Base-by-base conservation (phyloP, 2,329 filamentous ascomycete genomes). In the Microdochium paspali region DNA sequence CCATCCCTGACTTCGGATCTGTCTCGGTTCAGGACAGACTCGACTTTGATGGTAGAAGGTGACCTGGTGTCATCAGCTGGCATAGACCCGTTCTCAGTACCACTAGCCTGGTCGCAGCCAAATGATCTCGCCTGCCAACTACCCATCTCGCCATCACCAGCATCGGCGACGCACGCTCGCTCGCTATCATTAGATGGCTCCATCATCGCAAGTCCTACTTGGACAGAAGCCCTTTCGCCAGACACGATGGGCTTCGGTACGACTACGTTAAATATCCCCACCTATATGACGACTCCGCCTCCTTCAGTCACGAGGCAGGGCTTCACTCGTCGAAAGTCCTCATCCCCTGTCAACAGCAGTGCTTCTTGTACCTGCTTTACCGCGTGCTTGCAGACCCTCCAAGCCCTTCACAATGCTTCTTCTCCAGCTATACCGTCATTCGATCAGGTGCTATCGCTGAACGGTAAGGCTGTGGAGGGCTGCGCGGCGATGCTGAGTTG, bases 401-500 rank as follows among this genome's bases (percentile, higher is more conserved):
- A 73, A 47, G 66, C 67, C 7, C 61, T 76, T 5, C 71, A 74
- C 57, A 70, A 71, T 47, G 66, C 67, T 7, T 67, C 69, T 0
- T 61, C 61, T 3, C 65, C 66, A 1, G 53, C 59, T 1, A 52
- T 60, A 0, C 67, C 68, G 1, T 63, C 70, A 0, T 71, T 75
- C 47, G 71, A 74, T 45, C 53, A 68, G 2, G 66, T 74, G 3
- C 58, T 76, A 3, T 64, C 62, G 10, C 59, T 72, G 30, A 75
- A 73, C 54, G 65, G 68, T 21, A 71, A 68, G 49, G 73, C 73
- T 0, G 68, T 76, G 12, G 69, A 73, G 39, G 66, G 63, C n/a
- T 76, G 73, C 49, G 64, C 66, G 1, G 59, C 62, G 1, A 72
- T 76, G 68, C 62, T 77, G 3, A 59, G 61, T 20, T 77, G 73